Evolutionary conservation across 345 rosid genomes (phyloP).

Genomic region (Cardamine resedifolia): DNA sequence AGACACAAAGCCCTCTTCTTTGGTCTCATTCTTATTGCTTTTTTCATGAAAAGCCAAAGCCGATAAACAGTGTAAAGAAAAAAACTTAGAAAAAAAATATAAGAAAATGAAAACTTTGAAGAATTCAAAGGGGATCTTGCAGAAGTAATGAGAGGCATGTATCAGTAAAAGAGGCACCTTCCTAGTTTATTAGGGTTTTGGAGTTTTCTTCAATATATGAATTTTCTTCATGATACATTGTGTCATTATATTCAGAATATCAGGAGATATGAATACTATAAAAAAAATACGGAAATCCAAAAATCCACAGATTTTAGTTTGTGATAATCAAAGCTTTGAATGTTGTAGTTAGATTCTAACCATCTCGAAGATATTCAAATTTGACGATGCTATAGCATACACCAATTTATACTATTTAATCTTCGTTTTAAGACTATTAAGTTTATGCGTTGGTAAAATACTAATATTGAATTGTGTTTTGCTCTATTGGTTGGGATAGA

Average conservation of each 20-base stretch:
- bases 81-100: not conserved
- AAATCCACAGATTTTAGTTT: not conserved
- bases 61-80: conserved; percentile 32
- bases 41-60: conserved; percentile 42
- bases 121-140: conserved; percentile 37
- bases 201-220: conserved; percentile 12
- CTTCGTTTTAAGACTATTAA: not conserved
- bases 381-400: not conserved
- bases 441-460: not conserved
- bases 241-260: not conserved
- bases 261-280: not conserved
- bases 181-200: conserved; percentile 30
- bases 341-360: not conserved
- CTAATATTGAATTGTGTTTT: not conserved
- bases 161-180: conserved; percentile 30
- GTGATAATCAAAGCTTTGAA: not conserved
- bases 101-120: not conserved
- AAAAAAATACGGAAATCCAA: not conserved
- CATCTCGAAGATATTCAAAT: not conserved
- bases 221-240: not conserved
- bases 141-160: conserved; percentile 36
- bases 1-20: conserved; percentile 35
- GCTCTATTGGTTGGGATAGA: not conserved
- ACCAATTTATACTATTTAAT: not conserved
- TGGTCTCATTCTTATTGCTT: conserved; percentile 41